Evolutionary conservation across 495 filamentous ascomycete genomes (phyloP).

Genomic region (Neurospora sp.): DNA sequence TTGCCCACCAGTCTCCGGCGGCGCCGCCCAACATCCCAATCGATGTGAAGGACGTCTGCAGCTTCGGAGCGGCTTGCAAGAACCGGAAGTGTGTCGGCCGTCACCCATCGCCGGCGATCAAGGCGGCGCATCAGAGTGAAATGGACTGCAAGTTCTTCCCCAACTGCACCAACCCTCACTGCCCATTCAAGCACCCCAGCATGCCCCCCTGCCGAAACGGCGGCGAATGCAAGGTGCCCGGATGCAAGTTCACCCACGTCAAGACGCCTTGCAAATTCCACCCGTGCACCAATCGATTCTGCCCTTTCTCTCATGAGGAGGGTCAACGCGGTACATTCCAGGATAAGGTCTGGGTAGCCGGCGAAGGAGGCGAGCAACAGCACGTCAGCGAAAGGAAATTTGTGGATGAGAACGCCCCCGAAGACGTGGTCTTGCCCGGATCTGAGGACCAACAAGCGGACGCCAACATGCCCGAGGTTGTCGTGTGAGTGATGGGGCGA

Average conservation of each 20-base stretch:
- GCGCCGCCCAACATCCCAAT: slow-evolving; percentile 67
- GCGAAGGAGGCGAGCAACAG: slow-evolving; percentile 32
- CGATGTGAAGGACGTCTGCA: slow-evolving; percentile 71
- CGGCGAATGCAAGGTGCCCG: slow-evolving; percentile 71
- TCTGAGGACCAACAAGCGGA: slow-evolving; percentile 19
- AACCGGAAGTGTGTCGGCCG: slow-evolving; percentile 87
- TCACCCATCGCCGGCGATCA: slow-evolving; percentile 84
- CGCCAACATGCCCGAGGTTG: slow-evolving; percentile 12
- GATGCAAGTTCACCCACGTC: slow-evolving; percentile 85
- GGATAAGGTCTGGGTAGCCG: slow-evolving; percentile 85
- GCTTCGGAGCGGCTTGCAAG: slow-evolving; percentile 83
- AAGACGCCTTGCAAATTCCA: slow-evolving; percentile 79
- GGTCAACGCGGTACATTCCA: slow-evolving; percentile 73
- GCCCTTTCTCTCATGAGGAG: slow-evolving; percentile 83
- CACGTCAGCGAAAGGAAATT: slow-evolving; percentile 93
- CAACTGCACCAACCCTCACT: slow-evolving; percentile 79
- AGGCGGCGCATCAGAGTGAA: slow-evolving; percentile 64
- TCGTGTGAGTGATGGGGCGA: slow-evolving; percentile 11
- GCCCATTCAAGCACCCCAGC: slow-evolving; percentile 81
- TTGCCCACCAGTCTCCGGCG: slow-evolving; percentile 88
- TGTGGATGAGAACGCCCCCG: slow-evolving; percentile 53
- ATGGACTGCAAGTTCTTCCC: slow-evolving; percentile 91
- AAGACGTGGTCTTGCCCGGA: slow-evolving; percentile 73
- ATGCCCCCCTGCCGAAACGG: slow-evolving; percentile 78
- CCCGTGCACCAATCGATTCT: slow-evolving; percentile 77